Conservation (phyloP, 768 basidiomycete genomes). For the Collybiopsis luxurians region DNA sequence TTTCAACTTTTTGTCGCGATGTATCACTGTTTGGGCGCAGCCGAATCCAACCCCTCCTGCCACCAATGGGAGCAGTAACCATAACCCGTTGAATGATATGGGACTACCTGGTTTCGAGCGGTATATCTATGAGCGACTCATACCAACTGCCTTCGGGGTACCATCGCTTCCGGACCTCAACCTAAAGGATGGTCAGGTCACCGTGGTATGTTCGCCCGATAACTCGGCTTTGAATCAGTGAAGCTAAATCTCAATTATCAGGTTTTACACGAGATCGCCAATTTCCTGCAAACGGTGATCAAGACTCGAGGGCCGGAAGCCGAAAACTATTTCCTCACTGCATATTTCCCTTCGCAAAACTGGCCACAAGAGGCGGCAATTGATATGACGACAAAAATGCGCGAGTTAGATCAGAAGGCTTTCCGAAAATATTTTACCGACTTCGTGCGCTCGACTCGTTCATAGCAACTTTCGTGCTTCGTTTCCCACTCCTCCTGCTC, state of each 20-base stretch:
- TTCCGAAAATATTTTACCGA: conserved; percentile 90
- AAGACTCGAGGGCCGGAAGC: conserved; percentile 81
- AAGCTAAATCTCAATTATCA: conserved; percentile 25
- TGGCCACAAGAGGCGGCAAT: conserved; percentile 78
- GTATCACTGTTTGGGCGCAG: conserved; percentile 68
- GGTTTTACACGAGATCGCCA: conserved; percentile 89
- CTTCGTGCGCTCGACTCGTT: conserved; percentile 73
- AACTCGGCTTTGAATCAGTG: neutral
- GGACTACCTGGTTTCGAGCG: conserved; percentile 87
- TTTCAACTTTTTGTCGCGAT: conserved; percentile 72
- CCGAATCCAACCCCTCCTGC: conserved; percentile 30
- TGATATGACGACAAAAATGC: conserved; percentile 76
- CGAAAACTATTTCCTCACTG: conserved; percentile 70
- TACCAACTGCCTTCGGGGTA: conserved; percentile 81
- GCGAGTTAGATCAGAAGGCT: conserved; percentile 67
- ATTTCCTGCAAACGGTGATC: conserved; percentile 75
- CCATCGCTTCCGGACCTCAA: conserved; percentile 80
- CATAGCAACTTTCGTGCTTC: conserved; percentile 30
- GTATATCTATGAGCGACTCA: conserved; percentile 83
- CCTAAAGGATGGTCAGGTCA: conserved; percentile 82
- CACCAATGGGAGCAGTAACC: conserved; percentile 30
- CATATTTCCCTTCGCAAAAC: conserved; percentile 85
- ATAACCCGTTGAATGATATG: conserved; percentile 12
- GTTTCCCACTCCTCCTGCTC: neutral
- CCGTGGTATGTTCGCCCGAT: conserved; percentile 54